Evolutionary conservation across 2,329 filamentous ascomycete species (phyloP).

Genomic region (Coniochaeta ligniaria): DNA sequence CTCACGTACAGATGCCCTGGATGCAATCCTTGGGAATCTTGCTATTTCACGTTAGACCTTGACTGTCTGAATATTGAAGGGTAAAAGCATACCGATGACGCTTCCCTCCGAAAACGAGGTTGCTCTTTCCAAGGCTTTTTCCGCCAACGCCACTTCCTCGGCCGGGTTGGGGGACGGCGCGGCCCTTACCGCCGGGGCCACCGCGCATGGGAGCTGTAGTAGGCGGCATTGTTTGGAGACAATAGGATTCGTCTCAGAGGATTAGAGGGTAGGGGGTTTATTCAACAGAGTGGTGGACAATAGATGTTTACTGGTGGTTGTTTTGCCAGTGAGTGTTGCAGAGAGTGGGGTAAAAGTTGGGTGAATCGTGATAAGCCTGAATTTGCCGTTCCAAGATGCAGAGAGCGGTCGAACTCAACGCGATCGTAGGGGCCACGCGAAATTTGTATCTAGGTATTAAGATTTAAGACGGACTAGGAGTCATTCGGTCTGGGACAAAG

Average conservation of each 20-base stretch:
- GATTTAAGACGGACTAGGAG: too few species aligned
- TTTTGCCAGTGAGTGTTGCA: background rate
- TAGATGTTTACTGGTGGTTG: background rate
- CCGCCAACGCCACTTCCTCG: constrained; percentile 10
- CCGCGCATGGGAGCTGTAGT: constrained; percentile 17
- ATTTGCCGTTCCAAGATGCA: too few species aligned
- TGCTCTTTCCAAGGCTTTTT: background rate
- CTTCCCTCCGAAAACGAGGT: constrained; percentile 10
- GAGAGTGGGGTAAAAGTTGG: too few species aligned
- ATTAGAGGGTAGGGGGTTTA: too few species aligned
- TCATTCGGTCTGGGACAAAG: too few species aligned
- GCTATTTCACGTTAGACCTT: constrained; percentile 18
- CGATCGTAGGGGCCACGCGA: too few species aligned
- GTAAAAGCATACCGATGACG: constrained; percentile 17
- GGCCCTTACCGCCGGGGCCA: constrained; percentile 18
- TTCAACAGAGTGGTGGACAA: too few species aligned
- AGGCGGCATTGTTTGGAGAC: background rate
- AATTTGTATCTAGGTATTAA: too few species aligned
- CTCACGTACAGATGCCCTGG: constrained; percentile 39
- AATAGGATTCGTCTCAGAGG: too few species aligned
- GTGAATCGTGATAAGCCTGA: too few species aligned
- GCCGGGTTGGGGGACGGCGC: background rate
- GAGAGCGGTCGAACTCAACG: too few species aligned
- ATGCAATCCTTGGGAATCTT: constrained; percentile 43
- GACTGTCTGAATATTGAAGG: background rate